These are phyloP conservation scores for Pichia sp. DNA, from an alignment of 1,139 yeast genomes.

Conservation along the genomic window DNA sequence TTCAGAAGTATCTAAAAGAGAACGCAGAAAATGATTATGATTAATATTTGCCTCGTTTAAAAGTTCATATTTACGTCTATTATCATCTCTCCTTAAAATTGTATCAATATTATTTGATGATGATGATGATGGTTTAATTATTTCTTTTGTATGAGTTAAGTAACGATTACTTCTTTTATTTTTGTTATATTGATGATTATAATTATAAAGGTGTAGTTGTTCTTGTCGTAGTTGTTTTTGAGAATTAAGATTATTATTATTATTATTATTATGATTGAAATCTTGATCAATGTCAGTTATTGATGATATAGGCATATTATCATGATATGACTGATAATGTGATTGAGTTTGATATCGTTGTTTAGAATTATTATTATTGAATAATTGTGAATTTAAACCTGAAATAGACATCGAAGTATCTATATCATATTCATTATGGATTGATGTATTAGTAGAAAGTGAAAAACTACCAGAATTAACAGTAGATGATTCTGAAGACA, in stretches of 20 bases:
- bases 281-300: not conserved
- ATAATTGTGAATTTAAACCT: slow-evolving; percentile 1
- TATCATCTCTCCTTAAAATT: slow-evolving; percentile 10
- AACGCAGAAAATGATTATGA: slow-evolving; percentile 6
- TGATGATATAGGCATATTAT: too few species aligned
- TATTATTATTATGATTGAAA: too few species aligned
- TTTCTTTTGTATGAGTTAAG: too few species aligned
- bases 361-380: not conserved
- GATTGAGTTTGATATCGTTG: not conserved
- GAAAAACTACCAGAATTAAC: not conserved
- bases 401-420: not conserved
- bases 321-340: not conserved
- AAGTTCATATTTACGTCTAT: slow-evolving; percentile 8
- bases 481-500: slow-evolving; percentile 1
- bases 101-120: not conserved
- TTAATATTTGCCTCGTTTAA: slow-evolving; percentile 11
- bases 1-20: slow-evolving; percentile 14
- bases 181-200: too few species aligned
- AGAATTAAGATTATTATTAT: not conserved
- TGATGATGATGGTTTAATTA: too few species aligned
- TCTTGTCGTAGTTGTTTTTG: too few species aligned
- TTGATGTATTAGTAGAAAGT: not conserved
- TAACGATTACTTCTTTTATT: too few species aligned
- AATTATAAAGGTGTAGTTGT: too few species aligned
- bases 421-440: not conserved